A percentile compares a stretch with the other conserved stretches of the same genome.
Conservation (phyloP, 345 rosid genomes). For the Boechera stricta region DNA sequence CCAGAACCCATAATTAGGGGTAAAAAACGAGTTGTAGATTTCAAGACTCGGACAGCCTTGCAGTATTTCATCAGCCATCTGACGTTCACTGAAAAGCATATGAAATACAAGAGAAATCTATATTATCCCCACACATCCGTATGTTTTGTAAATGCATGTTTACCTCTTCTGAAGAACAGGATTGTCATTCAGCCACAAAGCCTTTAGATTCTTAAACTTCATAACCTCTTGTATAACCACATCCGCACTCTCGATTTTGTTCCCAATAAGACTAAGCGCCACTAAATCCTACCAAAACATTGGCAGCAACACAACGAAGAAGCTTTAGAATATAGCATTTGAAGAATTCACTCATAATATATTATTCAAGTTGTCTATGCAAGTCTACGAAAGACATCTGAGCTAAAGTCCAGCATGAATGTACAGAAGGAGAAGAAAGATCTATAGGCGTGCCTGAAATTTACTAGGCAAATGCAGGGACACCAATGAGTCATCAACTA, state of each 20-base stretch:
- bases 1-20: slow-evolving; percentile 73
- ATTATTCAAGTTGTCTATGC: neutral
- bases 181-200: slow-evolving; percentile 86
- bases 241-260: slow-evolving; percentile 67
- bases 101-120: slow-evolving; percentile 20
- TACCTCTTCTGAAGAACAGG: slow-evolving; percentile 68
- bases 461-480: slow-evolving; percentile 63
- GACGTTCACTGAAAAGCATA: slow-evolving; percentile 54
- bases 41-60: slow-evolving; percentile 71
- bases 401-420: slow-evolving; percentile 4
- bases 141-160: slow-evolving; percentile 15
- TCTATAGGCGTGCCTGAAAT: slow-evolving; percentile 59
- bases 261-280: slow-evolving; percentile 81
- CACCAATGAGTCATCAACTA: slow-evolving; percentile 61
- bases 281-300: slow-evolving; percentile 61
- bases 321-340: slow-evolving; percentile 29
- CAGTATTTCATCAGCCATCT: slow-evolving; percentile 56
- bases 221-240: slow-evolving; percentile 62
- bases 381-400: neutral
- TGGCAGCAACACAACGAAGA: slow-evolving; percentile 14
- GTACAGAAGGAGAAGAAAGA: neutral
- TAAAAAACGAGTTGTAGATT: slow-evolving; percentile 79
- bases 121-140: slow-evolving; percentile 20
- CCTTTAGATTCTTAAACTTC: slow-evolving; percentile 71
- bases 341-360: neutral